Conservation (phyloP, 2,329 filamentous ascomycete species). For the Ophiostoma quercus region DNA sequence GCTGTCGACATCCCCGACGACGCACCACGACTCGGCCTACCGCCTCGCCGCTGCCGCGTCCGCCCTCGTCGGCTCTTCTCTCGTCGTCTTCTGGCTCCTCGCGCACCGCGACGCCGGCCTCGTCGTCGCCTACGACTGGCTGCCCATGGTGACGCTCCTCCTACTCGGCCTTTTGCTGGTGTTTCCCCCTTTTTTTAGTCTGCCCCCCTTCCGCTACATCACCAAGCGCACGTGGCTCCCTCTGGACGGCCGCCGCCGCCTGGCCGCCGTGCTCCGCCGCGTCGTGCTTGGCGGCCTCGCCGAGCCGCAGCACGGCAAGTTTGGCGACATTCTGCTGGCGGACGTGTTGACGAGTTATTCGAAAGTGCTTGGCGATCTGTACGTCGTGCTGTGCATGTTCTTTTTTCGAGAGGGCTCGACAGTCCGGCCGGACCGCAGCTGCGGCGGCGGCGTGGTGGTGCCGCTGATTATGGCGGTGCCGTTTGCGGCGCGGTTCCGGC, state of each 20-base stretch:
- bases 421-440: constrained; percentile 71
- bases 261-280: constrained; percentile 69
- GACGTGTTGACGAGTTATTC: constrained; percentile 94
- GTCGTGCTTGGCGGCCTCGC: constrained; percentile 82
- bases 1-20: constrained; percentile 41
- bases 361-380: constrained; percentile 85
- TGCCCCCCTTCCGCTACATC: constrained; percentile 34
- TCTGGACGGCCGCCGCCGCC: constrained; percentile 65
- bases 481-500: constrained; percentile 78
- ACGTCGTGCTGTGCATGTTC: constrained; percentile 89
- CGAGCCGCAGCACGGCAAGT: constrained; percentile 81
- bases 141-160: constrained; percentile 78
- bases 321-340: constrained; percentile 87
- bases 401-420: constrained; percentile 61
- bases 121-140: constrained; percentile 73
- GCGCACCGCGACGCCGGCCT: constrained; percentile 64
- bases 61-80: constrained; percentile 62
- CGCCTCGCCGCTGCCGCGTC: constrained; percentile 75
- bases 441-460: constrained; percentile 72
- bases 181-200: constrained; percentile 57
- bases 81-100: constrained; percentile 77
- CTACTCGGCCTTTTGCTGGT: constrained; percentile 66
- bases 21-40: constrained; percentile 79
- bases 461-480: constrained; percentile 80
- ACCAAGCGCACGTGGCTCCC: constrained; percentile 40